A percentile compares a stretch with the other conserved stretches of the same genome.
Evolutionary conservation across 257 asterid species (phyloP).

Genomic region (Capsicum baccatum): DNA sequence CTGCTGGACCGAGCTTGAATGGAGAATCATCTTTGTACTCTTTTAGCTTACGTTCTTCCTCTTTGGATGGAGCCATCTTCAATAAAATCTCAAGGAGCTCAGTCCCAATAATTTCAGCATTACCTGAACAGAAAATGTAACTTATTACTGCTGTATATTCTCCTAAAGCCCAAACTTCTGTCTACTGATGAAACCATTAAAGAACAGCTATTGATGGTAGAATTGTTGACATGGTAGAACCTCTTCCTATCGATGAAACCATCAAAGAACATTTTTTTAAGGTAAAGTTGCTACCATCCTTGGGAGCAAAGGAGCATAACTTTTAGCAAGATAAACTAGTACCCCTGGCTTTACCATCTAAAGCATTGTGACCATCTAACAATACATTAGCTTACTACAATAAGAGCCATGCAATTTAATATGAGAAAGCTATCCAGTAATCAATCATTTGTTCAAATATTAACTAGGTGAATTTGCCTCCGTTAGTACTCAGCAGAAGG

Average conservation of each 20-base stretch:
- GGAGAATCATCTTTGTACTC: slow-evolving; percentile 43
- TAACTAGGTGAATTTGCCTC: background rate
- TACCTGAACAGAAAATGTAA: slow-evolving; percentile 30
- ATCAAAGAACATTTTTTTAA: background rate
- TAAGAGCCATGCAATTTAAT: background rate
- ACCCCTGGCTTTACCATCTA: background rate
- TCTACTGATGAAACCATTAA: background rate
- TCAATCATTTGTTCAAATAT: slow-evolving; percentile 7
- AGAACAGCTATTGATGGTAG: background rate
- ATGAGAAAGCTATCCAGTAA: background rate
- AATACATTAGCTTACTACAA: background rate
- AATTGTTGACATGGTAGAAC: background rate
- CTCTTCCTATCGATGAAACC: background rate
- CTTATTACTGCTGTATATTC: background rate
- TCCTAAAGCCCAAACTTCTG: background rate
- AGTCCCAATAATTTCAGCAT: slow-evolving; percentile 37
- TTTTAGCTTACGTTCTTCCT: slow-evolving; percentile 39
- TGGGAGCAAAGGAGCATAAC: background rate
- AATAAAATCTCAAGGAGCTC: slow-evolving; percentile 42
- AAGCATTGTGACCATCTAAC: background rate
- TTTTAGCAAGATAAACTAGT: background rate
- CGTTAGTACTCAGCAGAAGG: background rate
- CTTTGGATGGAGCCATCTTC: slow-evolving; percentile 43
- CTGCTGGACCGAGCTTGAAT: slow-evolving; percentile 38
- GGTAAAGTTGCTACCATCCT: background rate